A percentile compares a stretch with the other conserved stretches of the same genome.
Conservation (phyloP, 208 protist species). For the Trypanosoma conorhini region DNA sequence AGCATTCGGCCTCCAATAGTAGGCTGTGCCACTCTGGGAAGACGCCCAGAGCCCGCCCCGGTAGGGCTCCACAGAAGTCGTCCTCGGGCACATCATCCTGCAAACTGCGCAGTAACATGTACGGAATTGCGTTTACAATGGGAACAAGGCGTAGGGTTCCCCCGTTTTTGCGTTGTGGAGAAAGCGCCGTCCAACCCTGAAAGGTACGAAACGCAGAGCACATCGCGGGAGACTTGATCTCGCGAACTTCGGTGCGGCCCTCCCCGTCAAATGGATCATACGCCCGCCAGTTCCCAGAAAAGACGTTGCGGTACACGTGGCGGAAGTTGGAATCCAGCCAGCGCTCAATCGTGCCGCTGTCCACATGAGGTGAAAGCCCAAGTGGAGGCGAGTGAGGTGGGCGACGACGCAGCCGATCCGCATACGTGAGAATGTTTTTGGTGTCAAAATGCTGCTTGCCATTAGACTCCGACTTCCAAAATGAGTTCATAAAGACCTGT, state of each 20-base stretch:
- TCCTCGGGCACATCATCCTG: slow-evolving; percentile 10
- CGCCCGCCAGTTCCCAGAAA: neutral
- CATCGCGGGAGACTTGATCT: neutral
- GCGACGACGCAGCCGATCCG: slow-evolving; percentile 1
- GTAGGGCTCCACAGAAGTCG: slow-evolving; percentile 2
- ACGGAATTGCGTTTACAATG: slow-evolving; percentile 1
- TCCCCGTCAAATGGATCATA: neutral
- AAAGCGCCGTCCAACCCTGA: slow-evolving; percentile 2
- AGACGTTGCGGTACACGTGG: neutral
- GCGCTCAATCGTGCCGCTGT: slow-evolving; percentile 5
- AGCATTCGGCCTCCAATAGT: neutral
- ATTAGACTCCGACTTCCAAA: slow-evolving; percentile 6
- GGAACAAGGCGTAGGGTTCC: slow-evolving; percentile 1
- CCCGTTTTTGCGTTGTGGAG: neutral
- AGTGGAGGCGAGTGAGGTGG: neutral
- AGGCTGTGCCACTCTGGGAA: neutral
- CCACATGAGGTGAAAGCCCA: slow-evolving; percentile 3
- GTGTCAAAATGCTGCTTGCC: slow-evolving; percentile 3
- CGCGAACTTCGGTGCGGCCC: neutral
- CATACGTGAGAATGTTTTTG: slow-evolving; percentile 1
- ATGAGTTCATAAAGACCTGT: slow-evolving; percentile 6
- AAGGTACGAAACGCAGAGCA: slow-evolving; percentile 6
- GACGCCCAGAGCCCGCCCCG: neutral
- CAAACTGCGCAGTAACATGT: slow-evolving; percentile 4
- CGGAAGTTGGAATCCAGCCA: neutral